A percentile compares a stretch with the other conserved stretches of the same genome.
These are phyloP conservation scores for Discostella pseudostelligera DNA, from an alignment of 108 stramenopile genomes.

Conservation along the genomic window DNA sequence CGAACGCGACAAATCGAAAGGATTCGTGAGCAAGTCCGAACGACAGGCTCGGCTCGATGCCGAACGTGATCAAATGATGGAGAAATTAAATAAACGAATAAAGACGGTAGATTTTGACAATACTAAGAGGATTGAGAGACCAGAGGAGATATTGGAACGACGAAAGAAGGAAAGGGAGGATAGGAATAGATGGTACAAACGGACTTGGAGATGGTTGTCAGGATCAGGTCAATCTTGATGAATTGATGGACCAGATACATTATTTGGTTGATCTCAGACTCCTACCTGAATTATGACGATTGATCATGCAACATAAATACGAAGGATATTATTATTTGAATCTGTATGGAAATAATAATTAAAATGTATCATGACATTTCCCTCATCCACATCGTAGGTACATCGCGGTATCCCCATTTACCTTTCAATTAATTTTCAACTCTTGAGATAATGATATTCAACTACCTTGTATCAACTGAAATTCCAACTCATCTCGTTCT, in stretches of 20 bases:
- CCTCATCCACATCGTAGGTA: too few relatives aligned
- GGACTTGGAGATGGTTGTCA: conserved; percentile 53
- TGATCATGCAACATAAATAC: too few relatives aligned
- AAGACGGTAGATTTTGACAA: conserved; percentile 78
- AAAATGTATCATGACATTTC: background rate
- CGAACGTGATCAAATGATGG: conserved; percentile 89
- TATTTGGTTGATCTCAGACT: too few relatives aligned
- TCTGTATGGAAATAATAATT: background rate
- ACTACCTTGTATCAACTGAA: conserved; percentile 32
- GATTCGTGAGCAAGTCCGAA: conserved; percentile 72
- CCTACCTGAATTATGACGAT: too few relatives aligned
- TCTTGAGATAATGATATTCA: background rate
- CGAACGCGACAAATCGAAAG: conserved; percentile 77
- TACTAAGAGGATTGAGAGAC: conserved; percentile 85
- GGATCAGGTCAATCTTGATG: conserved; percentile 34
- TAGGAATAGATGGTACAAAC: conserved; percentile 77
- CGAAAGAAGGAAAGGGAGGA: conserved; percentile 75
- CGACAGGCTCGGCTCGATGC: conserved; percentile 74
- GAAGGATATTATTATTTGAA: too few relatives aligned
- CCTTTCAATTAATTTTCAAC: background rate
- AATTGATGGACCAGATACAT: background rate
- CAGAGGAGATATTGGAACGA: conserved; percentile 83
- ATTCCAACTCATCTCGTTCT: conserved; percentile 46
- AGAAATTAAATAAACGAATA: conserved; percentile 68
- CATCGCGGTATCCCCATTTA: too few relatives aligned